Evolutionary conservation across 805 yeast species (phyloP).

Genomic region (Saturnispora mendoncae): DNA sequence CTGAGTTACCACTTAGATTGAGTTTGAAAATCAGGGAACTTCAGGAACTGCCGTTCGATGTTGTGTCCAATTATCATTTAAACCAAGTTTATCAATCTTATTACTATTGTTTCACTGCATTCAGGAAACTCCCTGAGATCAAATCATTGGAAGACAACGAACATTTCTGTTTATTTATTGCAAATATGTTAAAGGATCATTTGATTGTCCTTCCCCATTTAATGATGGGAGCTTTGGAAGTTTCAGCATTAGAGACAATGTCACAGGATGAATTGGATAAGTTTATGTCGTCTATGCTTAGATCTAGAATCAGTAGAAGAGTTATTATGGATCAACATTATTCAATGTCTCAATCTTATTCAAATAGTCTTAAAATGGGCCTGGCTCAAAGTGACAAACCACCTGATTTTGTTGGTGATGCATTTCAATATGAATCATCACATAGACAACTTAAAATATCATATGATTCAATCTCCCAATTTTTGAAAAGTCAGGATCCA

Average conservation of each 20-base stretch:
- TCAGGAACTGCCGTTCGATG: conserved; percentile 72
- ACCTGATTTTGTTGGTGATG: conserved; percentile 61
- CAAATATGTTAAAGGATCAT: conserved; percentile 66
- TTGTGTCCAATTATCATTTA: conserved; percentile 77
- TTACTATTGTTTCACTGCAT: conserved; percentile 77
- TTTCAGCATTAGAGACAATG: conserved; percentile 48
- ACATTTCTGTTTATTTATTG: conserved; percentile 55
- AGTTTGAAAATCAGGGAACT: conserved; percentile 72
- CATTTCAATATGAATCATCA: conserved; percentile 73
- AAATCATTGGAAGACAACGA: conserved; percentile 66
- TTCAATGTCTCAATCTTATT: conserved; percentile 61
- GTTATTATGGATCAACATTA: conserved; percentile 88
- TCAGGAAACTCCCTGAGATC: conserved; percentile 65
- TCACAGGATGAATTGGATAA: conserved; percentile 59
- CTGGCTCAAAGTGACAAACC: conserved; percentile 42
- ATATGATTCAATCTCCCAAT: conserved; percentile 39
- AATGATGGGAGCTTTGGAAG: conserved; percentile 89
- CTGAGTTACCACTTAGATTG: conserved; percentile 76
- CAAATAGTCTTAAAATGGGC: conserved; percentile 19
- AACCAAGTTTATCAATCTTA: conserved; percentile 81
- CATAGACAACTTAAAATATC: conserved; percentile 54
- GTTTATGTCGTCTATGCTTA: conserved; percentile 65
- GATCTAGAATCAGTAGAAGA: conserved; percentile 84
- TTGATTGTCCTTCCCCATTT: conserved; percentile 75
- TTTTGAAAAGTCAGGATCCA: conserved; percentile 47